phyloP scores from a whole-genome alignment of 441 rosid genomes.

The Aleurites moluccanus region DNA sequence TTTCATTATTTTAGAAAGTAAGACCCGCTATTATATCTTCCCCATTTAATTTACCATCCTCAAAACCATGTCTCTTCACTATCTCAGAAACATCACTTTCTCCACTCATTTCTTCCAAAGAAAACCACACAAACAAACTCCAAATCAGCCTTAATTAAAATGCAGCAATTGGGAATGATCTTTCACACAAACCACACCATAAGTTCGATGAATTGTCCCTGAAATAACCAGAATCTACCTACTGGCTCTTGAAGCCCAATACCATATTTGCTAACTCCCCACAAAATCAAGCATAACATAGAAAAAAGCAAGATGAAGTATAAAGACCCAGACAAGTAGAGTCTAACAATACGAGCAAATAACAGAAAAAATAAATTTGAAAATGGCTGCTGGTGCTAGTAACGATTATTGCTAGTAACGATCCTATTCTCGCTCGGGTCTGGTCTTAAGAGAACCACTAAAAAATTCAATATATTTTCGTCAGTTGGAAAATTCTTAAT shows the following conservation, averaged over 20 bases:
- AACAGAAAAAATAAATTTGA: neutral
- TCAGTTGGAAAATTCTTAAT: neutral
- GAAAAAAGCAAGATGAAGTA: slow-evolving; percentile 58
- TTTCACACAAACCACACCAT: slow-evolving; percentile 83
- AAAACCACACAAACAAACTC: slow-evolving; percentile 39
- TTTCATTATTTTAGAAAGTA: too few relatives aligned
- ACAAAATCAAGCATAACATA: slow-evolving; percentile 60
- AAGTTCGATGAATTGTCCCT: slow-evolving; percentile 86
- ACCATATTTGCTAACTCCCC: slow-evolving; percentile 77
- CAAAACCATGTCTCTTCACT: slow-evolving; percentile 71
- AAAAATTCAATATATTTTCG: neutral
- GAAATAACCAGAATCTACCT: slow-evolving; percentile 60
- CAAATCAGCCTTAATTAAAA: slow-evolving; percentile 55
- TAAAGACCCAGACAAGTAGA: slow-evolving; percentile 52
- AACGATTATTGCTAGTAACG: too few relatives aligned
- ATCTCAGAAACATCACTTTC: slow-evolving; percentile 72
- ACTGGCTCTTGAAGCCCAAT: slow-evolving; percentile 96
- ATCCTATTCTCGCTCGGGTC: too few relatives aligned
- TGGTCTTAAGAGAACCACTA: too few relatives aligned
- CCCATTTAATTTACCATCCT: too few relatives aligned
- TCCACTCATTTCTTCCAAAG: slow-evolving; percentile 74
- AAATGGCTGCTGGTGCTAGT: slow-evolving; percentile 23
- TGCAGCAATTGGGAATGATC: slow-evolving; percentile 74
- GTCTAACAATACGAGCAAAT: slow-evolving; percentile 36
- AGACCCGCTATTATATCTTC: too few relatives aligned